Evolutionary conservation across 2,329 filamentous ascomycete species (phyloP).

Genomic region (Penicillium crustosum): DNA sequence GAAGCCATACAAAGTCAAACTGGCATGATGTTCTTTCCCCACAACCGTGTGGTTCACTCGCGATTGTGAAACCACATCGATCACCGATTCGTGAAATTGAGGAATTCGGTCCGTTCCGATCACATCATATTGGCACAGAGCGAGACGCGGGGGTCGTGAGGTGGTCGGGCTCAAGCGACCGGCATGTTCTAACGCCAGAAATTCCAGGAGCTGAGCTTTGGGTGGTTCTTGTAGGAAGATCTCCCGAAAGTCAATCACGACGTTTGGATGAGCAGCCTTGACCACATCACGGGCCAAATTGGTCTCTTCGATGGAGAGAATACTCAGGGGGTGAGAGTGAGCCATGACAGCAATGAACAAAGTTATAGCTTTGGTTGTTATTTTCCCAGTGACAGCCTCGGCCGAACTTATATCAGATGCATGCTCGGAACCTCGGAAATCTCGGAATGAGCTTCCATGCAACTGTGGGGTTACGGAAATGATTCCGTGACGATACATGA

Average conservation of each 20-base stretch:
- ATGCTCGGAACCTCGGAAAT: slow-evolving; percentile 3
- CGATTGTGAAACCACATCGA: slow-evolving; percentile 48
- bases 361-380: background rate
- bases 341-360: slow-evolving; percentile 19
- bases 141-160: slow-evolving; percentile 51
- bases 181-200: slow-evolving; percentile 51
- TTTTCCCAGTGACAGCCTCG: background rate
- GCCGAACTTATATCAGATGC: background rate
- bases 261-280: slow-evolving; percentile 29
- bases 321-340: slow-evolving; percentile 36
- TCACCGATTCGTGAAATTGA: slow-evolving; percentile 56
- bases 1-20: slow-evolving; percentile 44
- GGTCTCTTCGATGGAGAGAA: slow-evolving; percentile 37
- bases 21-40: slow-evolving; percentile 50
- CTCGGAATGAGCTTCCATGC: background rate
- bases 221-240: slow-evolving; percentile 54
- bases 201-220: slow-evolving; percentile 50
- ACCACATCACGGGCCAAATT: slow-evolving; percentile 38
- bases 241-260: slow-evolving; percentile 48
- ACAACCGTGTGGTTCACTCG: slow-evolving; percentile 49
- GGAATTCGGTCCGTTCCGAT: slow-evolving; percentile 53
- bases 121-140: slow-evolving; percentile 58
- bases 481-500: slow-evolving; percentile 1
- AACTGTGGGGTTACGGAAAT: background rate
- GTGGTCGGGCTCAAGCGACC: slow-evolving; percentile 42